Evolutionary conservation across 176 grass and related monocot species (phyloP).

Genomic region (Cocos nucifera): DNA sequence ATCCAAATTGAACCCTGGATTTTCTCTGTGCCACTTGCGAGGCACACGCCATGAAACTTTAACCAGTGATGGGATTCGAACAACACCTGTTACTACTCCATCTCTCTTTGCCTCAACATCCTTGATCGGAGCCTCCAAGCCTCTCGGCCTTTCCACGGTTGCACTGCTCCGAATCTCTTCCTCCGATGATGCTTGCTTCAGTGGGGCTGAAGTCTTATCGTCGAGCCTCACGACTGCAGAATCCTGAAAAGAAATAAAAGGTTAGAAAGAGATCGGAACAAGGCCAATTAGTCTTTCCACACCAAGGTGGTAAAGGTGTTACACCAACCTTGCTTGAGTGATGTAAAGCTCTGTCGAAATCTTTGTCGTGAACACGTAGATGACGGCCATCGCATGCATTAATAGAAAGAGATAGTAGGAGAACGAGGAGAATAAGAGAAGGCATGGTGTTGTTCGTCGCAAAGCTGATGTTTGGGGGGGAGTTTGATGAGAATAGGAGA

Average conservation of each 20-base stretch:
- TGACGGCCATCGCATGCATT: slow-evolving; percentile 1
- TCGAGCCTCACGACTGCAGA: background rate
- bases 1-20: slow-evolving; percentile 18
- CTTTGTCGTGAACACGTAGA: background rate
- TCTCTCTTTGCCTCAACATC: background rate
- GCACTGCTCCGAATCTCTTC: background rate
- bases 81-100: background rate
- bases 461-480: too few species aligned
- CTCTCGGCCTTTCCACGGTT: background rate
- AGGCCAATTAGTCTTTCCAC: background rate
- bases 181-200: too few species aligned
- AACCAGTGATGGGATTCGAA: background rate
- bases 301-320: background rate
- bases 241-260: background rate
- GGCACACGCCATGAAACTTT: background rate
- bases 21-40: background rate
- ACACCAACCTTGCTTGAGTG: slow-evolving; percentile 4
- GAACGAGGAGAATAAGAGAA: slow-evolving; percentile 19
- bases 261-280: background rate
- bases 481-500: too few species aligned
- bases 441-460: slow-evolving; percentile 23
- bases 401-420: background rate
- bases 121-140: background rate
- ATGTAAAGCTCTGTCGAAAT: background rate
- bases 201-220: background rate